Percentiles rank a stretch among this genome's conserved stretches.
Evolutionary conservation across 2,329 filamentous ascomycete species (phyloP).

Genomic region (Bretziella fagacearum): DNA sequence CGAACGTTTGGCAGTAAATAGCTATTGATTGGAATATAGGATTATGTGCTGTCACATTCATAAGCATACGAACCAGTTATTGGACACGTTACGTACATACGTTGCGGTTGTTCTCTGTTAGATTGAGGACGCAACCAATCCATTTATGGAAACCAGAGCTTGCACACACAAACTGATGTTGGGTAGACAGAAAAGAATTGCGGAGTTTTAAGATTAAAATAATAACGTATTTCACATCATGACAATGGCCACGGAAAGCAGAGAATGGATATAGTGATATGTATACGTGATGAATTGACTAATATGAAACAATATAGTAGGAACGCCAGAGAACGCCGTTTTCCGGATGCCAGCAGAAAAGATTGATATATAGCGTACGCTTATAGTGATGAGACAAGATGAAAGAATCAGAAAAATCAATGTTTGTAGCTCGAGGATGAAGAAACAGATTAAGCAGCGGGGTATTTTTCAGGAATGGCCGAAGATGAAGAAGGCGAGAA

Average conservation of each 20-base stretch:
- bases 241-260: neutral
- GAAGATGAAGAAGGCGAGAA: too few relatives aligned
- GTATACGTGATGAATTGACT: too few relatives aligned
- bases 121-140: too few relatives aligned
- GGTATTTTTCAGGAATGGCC: too few relatives aligned
- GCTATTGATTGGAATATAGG: neutral
- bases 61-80: neutral
- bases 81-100: neutral
- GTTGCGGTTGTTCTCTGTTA: neutral
- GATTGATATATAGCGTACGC: neutral
- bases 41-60: neutral
- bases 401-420: too few relatives aligned
- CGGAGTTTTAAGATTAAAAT: slow-evolving; percentile 1
- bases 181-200: too few relatives aligned
- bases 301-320: too few relatives aligned
- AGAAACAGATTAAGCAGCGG: too few relatives aligned
- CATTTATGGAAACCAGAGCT: too few relatives aligned
- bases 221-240: neutral
- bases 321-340: neutral
- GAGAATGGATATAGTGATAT: neutral
- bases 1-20: slow-evolving; percentile 75
- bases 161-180: too few relatives aligned
- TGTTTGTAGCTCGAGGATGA: too few relatives aligned
- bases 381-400: too few relatives aligned
- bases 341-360: neutral